Conservation (phyloP, 306 rosid species). For the Medicago arabica region DNA sequence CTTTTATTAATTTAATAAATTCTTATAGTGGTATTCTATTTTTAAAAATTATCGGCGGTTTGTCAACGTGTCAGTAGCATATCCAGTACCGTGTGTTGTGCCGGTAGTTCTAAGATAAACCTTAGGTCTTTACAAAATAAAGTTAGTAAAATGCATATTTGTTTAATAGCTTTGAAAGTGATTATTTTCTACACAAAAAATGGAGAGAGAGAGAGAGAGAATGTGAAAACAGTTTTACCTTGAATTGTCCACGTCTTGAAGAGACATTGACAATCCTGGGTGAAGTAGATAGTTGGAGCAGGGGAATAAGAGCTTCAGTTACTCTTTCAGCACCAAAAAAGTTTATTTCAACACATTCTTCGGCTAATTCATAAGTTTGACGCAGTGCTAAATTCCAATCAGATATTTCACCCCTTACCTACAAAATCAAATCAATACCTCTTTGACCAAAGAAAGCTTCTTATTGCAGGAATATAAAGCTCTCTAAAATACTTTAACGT, state of each 20-base stretch:
- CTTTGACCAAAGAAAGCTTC: background rate
- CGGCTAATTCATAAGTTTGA: conserved; percentile 47
- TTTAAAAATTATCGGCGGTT: too few relatives aligned
- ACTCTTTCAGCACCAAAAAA: conserved; percentile 62
- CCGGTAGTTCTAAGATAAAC: too few relatives aligned
- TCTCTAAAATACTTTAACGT: too few relatives aligned
- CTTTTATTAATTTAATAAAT: too few relatives aligned
- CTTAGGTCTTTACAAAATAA: too few relatives aligned
- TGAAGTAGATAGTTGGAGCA: conserved; percentile 59
- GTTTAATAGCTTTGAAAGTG: too few relatives aligned
- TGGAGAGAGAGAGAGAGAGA: background rate
- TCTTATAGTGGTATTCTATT: too few relatives aligned
- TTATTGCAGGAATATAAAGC: too few relatives aligned
- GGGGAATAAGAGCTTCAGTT: conserved; percentile 60
- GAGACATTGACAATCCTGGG: conserved; percentile 68
- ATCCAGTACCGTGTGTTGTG: too few relatives aligned
- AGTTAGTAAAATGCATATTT: too few relatives aligned
- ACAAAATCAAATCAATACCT: background rate
- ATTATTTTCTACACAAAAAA: background rate
- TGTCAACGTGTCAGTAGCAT: too few relatives aligned
- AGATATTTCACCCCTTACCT: conserved; percentile 44
- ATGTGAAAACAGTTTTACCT: conserved; percentile 47
- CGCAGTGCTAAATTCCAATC: conserved; percentile 33
- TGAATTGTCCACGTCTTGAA: conserved; percentile 26
- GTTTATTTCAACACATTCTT: conserved; percentile 57